Base-by-base conservation (phyloP, 2,329 filamentous ascomycete genomes). In the Nectriaceae sp. region DNA sequence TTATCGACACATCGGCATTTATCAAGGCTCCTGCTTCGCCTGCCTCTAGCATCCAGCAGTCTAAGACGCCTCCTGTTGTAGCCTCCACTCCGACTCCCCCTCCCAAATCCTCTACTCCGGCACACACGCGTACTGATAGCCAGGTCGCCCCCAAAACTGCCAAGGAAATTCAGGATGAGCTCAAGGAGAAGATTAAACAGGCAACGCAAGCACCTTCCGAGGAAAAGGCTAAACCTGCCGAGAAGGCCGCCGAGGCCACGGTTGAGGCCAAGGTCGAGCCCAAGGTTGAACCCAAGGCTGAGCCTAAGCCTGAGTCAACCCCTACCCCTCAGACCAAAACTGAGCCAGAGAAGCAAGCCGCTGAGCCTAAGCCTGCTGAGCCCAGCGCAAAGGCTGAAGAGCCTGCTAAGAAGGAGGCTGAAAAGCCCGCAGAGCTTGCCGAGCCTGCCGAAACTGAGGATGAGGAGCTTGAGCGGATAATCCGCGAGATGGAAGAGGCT, bases 81-180 rank as follows among this genome's bases (percentile, higher is more conserved):
- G 84, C 89, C 8, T 88, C 90, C 3, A 85, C 88, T 1, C 83
- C 86, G 3, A 93, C 90, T 4, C 89, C 90, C 8, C 90, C 91
- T 11, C 89, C 90, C 20, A 91, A 90, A 63, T 77, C 86, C 3
- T 75, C 82, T 10, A 91, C 82, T 37, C 78, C 84, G 18, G 78
- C 86, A 18, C 89, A 94, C 61, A 73, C 72, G 46, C 87, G 89
- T 36, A 78, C 83, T 15, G 90, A 95, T 43, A 92, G 87, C 70
- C 80, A 73, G n/a, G 68, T 73, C 18, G 77, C 77, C 20, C 75
- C 75, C 36, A 94, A 94, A 78, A 87, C 87, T 2, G 82, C 83
- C 29, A 88, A 93, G 66, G 88, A 96, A 71, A 90, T 90, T 54
- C 86, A 87, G 49, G 83, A 89, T 56, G 90, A 96, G 71, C 88